Conservation (phyloP, 2,329 filamentous ascomycete species). For the Thermothelomyces thermophilus region DNA sequence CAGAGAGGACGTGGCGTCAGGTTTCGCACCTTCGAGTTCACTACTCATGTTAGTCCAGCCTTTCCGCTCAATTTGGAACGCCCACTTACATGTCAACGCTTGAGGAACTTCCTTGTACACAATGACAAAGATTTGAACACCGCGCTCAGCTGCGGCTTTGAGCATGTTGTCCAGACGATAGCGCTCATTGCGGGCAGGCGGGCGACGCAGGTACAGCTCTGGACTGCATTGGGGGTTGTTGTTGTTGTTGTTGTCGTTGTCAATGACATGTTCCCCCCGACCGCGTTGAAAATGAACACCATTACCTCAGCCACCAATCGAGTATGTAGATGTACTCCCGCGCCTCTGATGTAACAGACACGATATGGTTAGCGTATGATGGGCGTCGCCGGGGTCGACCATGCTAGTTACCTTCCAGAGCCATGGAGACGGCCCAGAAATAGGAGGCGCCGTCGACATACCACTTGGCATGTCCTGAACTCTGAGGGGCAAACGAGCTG, state of each 20-base stretch:
- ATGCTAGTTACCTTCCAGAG: constrained; percentile 63
- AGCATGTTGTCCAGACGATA: constrained; percentile 83
- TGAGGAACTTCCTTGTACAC: constrained; percentile 90
- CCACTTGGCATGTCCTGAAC: constrained; percentile 75
- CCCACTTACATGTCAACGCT: constrained; percentile 65
- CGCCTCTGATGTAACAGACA: constrained; percentile 43
- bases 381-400: background rate
- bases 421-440: constrained; percentile 77
- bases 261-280: background rate
- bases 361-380: constrained; percentile 12
- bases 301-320: constrained; percentile 71
- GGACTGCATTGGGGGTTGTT: constrained; percentile 52
- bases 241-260: no score
- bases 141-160: constrained; percentile 71
- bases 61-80: background rate
- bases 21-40: constrained; percentile 27
- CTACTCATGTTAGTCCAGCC: constrained; percentile 12
- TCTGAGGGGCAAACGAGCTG: constrained; percentile 65
- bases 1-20: background rate
- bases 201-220: constrained; percentile 78
- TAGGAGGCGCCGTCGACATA: constrained; percentile 80
- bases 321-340: constrained; percentile 75
- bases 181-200: constrained; percentile 71
- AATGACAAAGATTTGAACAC: constrained; percentile 77
- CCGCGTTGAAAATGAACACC: background rate